Evolutionary conservation across 2,329 filamentous ascomycete species (phyloP).

Genomic region (Macroventuria anomochaeta): DNA sequence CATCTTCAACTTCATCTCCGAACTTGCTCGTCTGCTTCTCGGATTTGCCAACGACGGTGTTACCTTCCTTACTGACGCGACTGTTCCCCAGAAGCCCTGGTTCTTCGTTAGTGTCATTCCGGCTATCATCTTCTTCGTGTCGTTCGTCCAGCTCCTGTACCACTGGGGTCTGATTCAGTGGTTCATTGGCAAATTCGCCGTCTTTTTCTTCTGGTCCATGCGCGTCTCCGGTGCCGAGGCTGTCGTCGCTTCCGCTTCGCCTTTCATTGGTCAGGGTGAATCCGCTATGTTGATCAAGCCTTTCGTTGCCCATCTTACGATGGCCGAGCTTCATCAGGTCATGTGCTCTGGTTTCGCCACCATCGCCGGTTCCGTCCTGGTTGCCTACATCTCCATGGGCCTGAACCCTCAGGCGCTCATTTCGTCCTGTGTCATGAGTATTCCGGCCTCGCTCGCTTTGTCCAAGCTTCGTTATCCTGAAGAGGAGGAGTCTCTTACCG

Average conservation of each 20-base stretch:
- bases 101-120: conserved; percentile 85
- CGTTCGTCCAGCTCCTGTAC: conserved; percentile 86
- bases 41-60: conserved; percentile 78
- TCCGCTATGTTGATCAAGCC: conserved; percentile 90
- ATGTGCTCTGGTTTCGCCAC: conserved; percentile 94
- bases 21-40: conserved; percentile 74
- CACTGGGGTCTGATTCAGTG: conserved; percentile 84
- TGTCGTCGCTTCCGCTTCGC: conserved; percentile 90
- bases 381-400: conserved; percentile 84
- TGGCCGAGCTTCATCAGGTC: conserved; percentile 88
- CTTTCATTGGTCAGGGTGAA: conserved; percentile 94
- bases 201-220: conserved; percentile 90
- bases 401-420: conserved; percentile 85
- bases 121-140: conserved; percentile 94
- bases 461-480: conserved; percentile 91
- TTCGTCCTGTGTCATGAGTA: conserved; percentile 94
- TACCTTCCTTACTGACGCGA: conserved; percentile 68
- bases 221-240: conserved; percentile 88
- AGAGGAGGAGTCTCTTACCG: conserved; percentile 83
- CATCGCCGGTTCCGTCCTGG: conserved; percentile 85
- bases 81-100: conserved; percentile 58
- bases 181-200: conserved; percentile 86
- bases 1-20: conserved; percentile 89
- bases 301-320: conserved; percentile 83
- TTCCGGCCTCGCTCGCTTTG: conserved; percentile 86